Evolutionary conservation across 345 rosid species (phyloP).

Genomic region (Eucalyptus curtisii): DNA sequence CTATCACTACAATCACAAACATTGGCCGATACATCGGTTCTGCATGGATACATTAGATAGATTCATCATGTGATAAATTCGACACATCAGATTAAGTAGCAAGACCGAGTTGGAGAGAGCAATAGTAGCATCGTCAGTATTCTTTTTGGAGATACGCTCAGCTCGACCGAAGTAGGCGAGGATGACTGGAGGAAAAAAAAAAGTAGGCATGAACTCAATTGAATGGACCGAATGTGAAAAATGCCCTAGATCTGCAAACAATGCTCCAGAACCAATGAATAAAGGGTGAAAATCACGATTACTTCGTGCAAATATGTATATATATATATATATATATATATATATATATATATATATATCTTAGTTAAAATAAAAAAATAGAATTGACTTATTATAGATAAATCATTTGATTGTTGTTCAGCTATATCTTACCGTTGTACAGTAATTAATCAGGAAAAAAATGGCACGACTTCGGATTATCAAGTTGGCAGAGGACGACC

Average conservation of each 20-base stretch:
- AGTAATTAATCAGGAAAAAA: too few species aligned
- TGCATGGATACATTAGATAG: not conserved
- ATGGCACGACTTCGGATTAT: not conserved
- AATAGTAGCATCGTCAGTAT: not conserved
- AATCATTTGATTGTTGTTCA: not conserved
- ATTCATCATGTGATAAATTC: not conserved
- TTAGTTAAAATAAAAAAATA: not conserved
- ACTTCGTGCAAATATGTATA: not conserved
- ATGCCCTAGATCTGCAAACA: conserved; percentile 27
- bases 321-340: too few species aligned
- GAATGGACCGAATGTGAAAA: conserved; percentile 11
- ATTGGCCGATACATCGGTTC: conserved; percentile 9
- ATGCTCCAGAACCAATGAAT: conserved; percentile 7
- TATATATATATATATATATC: too few species aligned
- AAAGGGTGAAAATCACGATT: not conserved
- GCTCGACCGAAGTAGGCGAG: conserved; percentile 12
- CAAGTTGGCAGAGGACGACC: conserved; percentile 8
- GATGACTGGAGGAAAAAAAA: conserved; percentile 7
- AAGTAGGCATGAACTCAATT: conserved; percentile 4
- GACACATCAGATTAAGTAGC: not conserved
- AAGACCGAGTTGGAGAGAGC: conserved; percentile 1
- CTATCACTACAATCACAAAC: conserved; percentile 3
- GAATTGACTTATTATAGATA: not conserved
- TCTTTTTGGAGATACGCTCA: not conserved
- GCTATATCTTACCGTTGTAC: not conserved